Conservation (phyloP, 2,329 filamentous ascomycete genomes). For the Trichoderma oligosporum region DNA sequence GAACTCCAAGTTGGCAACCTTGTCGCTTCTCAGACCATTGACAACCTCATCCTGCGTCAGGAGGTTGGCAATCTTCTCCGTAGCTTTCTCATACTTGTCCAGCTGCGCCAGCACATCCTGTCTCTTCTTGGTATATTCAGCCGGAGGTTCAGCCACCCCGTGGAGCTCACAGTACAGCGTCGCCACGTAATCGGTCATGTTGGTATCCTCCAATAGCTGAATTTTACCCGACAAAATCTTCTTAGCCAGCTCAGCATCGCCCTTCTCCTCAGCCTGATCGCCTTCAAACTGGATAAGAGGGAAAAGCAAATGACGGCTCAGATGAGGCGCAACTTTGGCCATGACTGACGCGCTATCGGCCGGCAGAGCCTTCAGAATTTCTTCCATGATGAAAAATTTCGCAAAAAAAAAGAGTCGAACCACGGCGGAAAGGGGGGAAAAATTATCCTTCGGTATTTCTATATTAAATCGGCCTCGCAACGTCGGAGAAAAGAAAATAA, state of each 20-base stretch:
- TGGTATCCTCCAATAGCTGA: constrained; percentile 90
- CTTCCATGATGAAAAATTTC: constrained; percentile 32
- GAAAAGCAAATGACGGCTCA: constrained; percentile 95
- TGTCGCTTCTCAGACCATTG: constrained; percentile 87
- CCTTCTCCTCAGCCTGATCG: constrained; percentile 74
- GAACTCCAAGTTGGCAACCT: constrained; percentile 97
- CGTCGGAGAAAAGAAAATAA: neutral
- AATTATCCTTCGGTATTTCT: no score
- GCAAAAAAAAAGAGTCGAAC: neutral
- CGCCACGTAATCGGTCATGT: constrained; percentile 98
- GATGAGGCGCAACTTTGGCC: constrained; percentile 82
- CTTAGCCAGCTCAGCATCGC: constrained; percentile 53
- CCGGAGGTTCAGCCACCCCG: constrained; percentile 69
- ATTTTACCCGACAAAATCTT: constrained; percentile 85
- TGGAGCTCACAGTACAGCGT: constrained; percentile 88
- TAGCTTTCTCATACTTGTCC: constrained; percentile 81
- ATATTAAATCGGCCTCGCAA: neutral
- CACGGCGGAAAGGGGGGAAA: neutral
- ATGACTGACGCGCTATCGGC: constrained; percentile 75
- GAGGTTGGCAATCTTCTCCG: constrained; percentile 81
- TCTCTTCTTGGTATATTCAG: constrained; percentile 84
- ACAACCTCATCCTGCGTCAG: constrained; percentile 87
- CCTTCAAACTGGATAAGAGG: constrained; percentile 90
- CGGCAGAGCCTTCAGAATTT: constrained; percentile 49
- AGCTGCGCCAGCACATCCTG: constrained; percentile 82